Evolutionary conservation across 2,329 filamentous ascomycete genomes (phyloP).

Genomic region (Colletotrichum shisoi): DNA sequence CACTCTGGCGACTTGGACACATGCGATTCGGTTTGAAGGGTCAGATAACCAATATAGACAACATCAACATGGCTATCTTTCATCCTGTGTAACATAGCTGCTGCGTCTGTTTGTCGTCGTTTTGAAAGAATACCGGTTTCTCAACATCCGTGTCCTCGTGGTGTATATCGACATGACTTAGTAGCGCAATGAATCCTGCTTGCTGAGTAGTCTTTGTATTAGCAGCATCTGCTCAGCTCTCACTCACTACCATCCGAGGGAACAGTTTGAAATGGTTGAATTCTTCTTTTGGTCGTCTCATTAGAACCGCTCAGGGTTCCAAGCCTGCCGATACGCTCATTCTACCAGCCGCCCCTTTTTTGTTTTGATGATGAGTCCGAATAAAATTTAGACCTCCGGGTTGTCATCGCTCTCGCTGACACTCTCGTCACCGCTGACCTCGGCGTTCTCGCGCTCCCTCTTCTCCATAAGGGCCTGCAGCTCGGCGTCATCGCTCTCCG

Average conservation of each 20-base stretch:
- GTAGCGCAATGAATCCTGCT: neutral
- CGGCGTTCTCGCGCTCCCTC: constrained; percentile 95
- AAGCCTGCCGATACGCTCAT: constrained; percentile 39
- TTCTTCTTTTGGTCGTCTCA: constrained; percentile 38
- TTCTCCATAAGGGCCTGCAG: constrained; percentile 99
- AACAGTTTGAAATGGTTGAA: constrained; percentile 23
- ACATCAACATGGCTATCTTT: neutral
- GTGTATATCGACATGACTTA: neutral
- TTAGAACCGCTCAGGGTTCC: constrained; percentile 35
- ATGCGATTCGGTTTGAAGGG: too few species aligned
- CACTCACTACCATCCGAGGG: constrained; percentile 1
- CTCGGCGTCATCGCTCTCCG: constrained; percentile 97
- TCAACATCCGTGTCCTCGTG: neutral
- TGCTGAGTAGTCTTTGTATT: neutral
- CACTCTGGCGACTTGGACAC: neutral
- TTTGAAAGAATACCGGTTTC: neutral
- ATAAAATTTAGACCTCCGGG: constrained; percentile 44
- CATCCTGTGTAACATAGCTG: neutral
- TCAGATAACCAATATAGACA: neutral
- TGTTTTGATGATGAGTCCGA: constrained; percentile 44
- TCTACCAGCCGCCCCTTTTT: constrained; percentile 39
- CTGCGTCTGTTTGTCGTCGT: neutral
- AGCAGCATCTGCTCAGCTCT: neutral
- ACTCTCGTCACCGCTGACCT: constrained; percentile 97
- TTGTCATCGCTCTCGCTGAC: constrained; percentile 95